Evolutionary conservation across 169 alveolate genomes (phyloP), one percentile per base, ranked within the genome.

Genomic region (Eimeria sp.): DNA sequence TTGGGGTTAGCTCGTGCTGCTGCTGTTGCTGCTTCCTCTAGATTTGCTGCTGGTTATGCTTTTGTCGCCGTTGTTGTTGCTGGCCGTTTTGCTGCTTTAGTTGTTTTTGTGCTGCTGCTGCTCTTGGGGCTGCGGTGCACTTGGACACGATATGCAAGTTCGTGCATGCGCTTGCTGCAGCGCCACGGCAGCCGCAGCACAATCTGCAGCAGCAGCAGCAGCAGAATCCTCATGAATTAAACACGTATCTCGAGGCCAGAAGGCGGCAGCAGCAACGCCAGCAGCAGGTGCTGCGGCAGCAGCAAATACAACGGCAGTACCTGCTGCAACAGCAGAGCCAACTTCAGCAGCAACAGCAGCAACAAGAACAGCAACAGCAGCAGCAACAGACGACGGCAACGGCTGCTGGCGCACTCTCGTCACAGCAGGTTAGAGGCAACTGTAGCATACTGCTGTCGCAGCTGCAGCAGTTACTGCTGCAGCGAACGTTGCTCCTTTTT

Each of bases 1-100:
- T 5, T 94, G 96, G 96, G 96, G 96, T 94, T 20, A 82, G 95
- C 72, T n/a, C 63, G 61, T 14, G 78, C 92, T 82, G 51, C 73
- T 54, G 90, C 90, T 51, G 73, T 47, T 54, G 58, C 51, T 54
- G 54, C 22, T 40, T 0, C 22, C 4, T 0, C 40, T 34, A 34
- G 40, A 2, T 34, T 54, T 54, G 58, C 90, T 54, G 54, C 22
- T 40, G 72, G 51, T 47, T 54, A 54, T 34, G 72, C 90, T 54
- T 47, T 54, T 54, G 51, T 9, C 4, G 25, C 47, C 13, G 54
- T 9, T 34, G 18, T n/a, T 20, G 54, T 6, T 43, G 40, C 54
- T 78, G 40, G 0, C 25, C 18, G 11, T 18, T 11, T 22, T 22
- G 90, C 72, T 27, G 90, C 45, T 82, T 34, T 40, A 20, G 25